A percentile compares a stretch with the other conserved stretches of the same genome.
Conservation (phyloP, 208 protist genomes). For the Strigomonas culicis region DNA sequence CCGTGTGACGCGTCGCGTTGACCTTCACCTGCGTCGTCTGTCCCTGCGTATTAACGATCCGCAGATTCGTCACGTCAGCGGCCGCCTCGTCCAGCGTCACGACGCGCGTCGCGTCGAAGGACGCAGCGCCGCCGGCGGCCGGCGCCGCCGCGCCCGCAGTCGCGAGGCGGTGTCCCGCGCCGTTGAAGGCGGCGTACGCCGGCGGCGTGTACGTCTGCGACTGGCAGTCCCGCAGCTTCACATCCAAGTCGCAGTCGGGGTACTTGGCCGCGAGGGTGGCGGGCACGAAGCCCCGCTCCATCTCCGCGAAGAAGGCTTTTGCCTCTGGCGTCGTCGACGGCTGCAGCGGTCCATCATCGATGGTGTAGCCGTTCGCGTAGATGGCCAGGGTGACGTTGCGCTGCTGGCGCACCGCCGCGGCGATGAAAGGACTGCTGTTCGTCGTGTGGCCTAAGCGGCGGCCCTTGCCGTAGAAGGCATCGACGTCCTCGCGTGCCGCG, state of each 20-base stretch:
- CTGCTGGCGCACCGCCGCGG: constrained; percentile 38
- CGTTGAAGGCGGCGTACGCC: constrained; percentile 52
- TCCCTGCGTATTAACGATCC: constrained; percentile 58
- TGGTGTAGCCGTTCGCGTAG: constrained; percentile 59
- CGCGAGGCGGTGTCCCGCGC: constrained; percentile 49
- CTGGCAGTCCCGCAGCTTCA: constrained; percentile 57
- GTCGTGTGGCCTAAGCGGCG: constrained; percentile 74
- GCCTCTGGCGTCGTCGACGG: constrained; percentile 46
- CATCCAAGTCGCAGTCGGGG: constrained; percentile 54
- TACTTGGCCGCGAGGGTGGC: constrained; percentile 36
- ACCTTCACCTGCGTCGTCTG: constrained; percentile 59
- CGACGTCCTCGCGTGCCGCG: constrained; percentile 13
- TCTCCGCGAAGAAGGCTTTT: constrained; percentile 37
- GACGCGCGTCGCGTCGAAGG: neutral
- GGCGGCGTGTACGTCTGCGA: constrained; percentile 41
- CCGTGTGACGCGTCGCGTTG: constrained; percentile 70
- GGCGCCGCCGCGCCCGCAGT: neutral
- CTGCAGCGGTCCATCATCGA: constrained; percentile 49
- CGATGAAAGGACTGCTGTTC: constrained; percentile 59
- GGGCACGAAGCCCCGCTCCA: constrained; percentile 62
- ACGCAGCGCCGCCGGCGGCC: neutral
- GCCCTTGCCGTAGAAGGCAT: constrained; percentile 67
- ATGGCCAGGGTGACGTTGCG: constrained; percentile 48
- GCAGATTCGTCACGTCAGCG: constrained; percentile 50
- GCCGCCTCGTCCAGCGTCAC: constrained; percentile 17